Base-by-base conservation (phyloP, 2,329 filamentous ascomycete species). In the Chrysoporthe austroafricana region DNA sequence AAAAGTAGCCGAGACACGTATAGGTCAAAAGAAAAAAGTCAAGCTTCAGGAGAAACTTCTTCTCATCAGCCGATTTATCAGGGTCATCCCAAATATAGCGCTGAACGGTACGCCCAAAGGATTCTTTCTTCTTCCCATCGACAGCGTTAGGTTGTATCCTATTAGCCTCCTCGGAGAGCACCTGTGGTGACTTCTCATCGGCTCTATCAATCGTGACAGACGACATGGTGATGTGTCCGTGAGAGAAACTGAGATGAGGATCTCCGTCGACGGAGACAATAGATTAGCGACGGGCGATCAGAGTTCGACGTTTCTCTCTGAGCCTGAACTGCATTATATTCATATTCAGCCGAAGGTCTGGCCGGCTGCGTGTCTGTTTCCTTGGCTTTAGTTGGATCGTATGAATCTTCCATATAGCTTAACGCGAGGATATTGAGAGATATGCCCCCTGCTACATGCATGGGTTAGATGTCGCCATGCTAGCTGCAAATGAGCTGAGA, bases 41-140 rank as follows among this genome's bases (percentile, higher is more conserved):
- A 71, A 74, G 43, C 42, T 68, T 69, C 8, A 67, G 58, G 3
- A 71, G 64, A 18, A 71, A 70, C 52, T 70, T 69, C 18, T 70
- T 71, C 61, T 70, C 70, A 7, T 64, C 52, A 11, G 57, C 56
- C 0, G 74, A 62, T 57, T 76, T 75, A 44, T 75, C 71, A 11
- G 74, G 74, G 52, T 76, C 74, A 21, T 76, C 75, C 74, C 74
- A 76, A n/a, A 76, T 64, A 34, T 73, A 75, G 42, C 73, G 58
- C 62, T 73, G 73, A 1, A 74, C 48, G 0, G 18, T 73, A 26
- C 72, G 69, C 62, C 68, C 68, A 9, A 59, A 63, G 4, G 64
- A 54, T 5, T 43, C 32, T n/a, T 26, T 18, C n/a, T 13, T 61
- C 52, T 43, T 43, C 44, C 26, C 26, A 34, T 32, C 7, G 8